These are phyloP conservation scores for Magnusiomyces fungicola DNA, from an alignment of 1,139 yeast species.

Conservation along the genomic window DNA sequence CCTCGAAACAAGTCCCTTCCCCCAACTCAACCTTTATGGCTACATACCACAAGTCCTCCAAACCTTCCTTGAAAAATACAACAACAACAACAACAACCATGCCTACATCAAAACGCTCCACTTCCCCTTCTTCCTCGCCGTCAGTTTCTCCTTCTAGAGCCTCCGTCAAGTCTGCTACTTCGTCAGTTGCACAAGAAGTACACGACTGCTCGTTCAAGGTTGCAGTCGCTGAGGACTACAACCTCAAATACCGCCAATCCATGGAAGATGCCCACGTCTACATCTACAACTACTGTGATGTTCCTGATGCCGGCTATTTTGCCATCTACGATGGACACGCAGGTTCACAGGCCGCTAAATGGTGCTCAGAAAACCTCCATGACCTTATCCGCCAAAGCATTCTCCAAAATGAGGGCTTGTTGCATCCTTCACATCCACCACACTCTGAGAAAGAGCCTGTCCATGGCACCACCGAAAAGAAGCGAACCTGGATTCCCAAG, in stretches of 20 bases:
- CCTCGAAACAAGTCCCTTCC: background rate
- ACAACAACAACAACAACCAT: background rate
- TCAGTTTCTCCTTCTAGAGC: slow-evolving; percentile 17
- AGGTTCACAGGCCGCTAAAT: slow-evolving; percentile 85
- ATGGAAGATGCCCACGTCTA: slow-evolving; percentile 98
- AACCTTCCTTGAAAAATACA: background rate
- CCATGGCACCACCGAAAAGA: too few species aligned
- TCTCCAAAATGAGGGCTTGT: slow-evolving; percentile 8
- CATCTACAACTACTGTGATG: slow-evolving; percentile 84
- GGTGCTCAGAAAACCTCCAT: slow-evolving; percentile 90
- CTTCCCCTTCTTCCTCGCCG: slow-evolving; percentile 10
- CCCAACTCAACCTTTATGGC: too few species aligned
- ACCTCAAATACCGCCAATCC: slow-evolving; percentile 68
- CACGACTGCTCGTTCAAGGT: slow-evolving; percentile 39
- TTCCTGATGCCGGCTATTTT: slow-evolving; percentile 90
- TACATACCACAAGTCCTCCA: background rate
- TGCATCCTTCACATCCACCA: too few species aligned
- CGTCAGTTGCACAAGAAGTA: slow-evolving; percentile 5
- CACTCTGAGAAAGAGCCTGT: too few species aligned
- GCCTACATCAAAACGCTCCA: background rate
- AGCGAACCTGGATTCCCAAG: too few species aligned
- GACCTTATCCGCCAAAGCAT: slow-evolving; percentile 52
- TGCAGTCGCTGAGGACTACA: slow-evolving; percentile 87
- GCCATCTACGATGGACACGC: slow-evolving; percentile 98
- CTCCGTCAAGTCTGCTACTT: slow-evolving; percentile 10